Evolutionary conservation across 106 monocot genomes (phyloP), one percentile per base, ranked within the genome.

Genomic region (Iris macrosiphon): DNA sequence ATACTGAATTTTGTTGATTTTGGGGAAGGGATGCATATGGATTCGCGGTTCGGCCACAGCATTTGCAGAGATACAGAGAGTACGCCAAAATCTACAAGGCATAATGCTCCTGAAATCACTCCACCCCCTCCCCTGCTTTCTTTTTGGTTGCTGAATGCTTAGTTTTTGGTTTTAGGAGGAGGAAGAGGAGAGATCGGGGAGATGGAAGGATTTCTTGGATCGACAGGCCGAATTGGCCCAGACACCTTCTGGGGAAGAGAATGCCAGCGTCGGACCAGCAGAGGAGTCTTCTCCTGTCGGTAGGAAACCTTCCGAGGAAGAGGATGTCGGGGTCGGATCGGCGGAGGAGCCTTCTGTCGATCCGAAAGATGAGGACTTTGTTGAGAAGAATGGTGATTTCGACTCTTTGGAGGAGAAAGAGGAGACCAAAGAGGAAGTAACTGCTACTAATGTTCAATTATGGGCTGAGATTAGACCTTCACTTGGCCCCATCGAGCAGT

Each of bases 81-180:
- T 96, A 83, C 57, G 73, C 90, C 16, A 87, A 86, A 38, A 96
- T 96, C 50, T 96, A 96, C 72, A 79, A 96, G 89, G 96, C 60
- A 79, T n/a, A 75, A 57, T 29, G 7, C 51, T 19, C 16, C 57
- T 27, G 37, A n/a, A 14, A 19, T n/a, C n/a, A n/a, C n/a, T n/a
- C n/a, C n/a, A n/a, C n/a, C n/a, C n/a, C 3, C 39, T 40, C 6
- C 26, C 12, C 21, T 52, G 29, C 18, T n/a, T n/a, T n/a, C n/a
- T n/a, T n/a, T n/a, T n/a, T n/a, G n/a, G n/a, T n/a, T n/a, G n/a
- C n/a, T n/a, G 34, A 54, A 4, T 54, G 31, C 33, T 40, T 31
- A 28, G 29, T 40, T 33, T 22, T 12, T 45, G 47, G 45, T 71
- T 78, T 21, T 65, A 95, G 96, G 96, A 90, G 63, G 96, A 96